These are phyloP conservation scores for Bertia moriformis DNA, from an alignment of 2,329 filamentous ascomycete genomes.

Conservation along the genomic window DNA sequence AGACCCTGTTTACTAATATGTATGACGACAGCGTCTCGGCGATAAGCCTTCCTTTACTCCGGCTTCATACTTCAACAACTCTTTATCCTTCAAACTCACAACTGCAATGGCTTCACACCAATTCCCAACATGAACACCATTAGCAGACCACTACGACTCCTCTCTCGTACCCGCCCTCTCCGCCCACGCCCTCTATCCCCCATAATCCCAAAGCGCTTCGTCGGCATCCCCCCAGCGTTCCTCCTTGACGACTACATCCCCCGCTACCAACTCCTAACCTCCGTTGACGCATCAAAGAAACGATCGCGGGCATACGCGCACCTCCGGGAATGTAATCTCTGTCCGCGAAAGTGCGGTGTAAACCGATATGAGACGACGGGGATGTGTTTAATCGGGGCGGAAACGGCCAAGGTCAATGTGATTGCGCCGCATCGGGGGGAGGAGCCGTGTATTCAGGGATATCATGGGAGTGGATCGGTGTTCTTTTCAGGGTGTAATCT, in stretches of 20 bases:
- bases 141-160: background rate
- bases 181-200: background rate
- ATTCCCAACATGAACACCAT: background rate
- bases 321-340: slow-evolving; percentile 66
- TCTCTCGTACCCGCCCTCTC: background rate
- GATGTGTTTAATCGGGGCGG: slow-evolving; percentile 60
- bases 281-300: slow-evolving; percentile 58
- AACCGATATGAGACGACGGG: slow-evolving; percentile 71
- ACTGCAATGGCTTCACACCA: no score
- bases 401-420: slow-evolving; percentile 65
- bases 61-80: no score
- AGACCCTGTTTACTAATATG: no score
- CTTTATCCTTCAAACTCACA: no score
- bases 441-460: slow-evolving; percentile 72
- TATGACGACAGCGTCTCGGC: no score
- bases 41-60: no score
- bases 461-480: slow-evolving; percentile 65
- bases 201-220: slow-evolving; percentile 13
- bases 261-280: slow-evolving; percentile 54
- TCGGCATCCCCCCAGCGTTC: slow-evolving; percentile 51
- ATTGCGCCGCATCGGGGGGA: slow-evolving; percentile 53
- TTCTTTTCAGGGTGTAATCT: slow-evolving; percentile 69
- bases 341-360: slow-evolving; percentile 61
- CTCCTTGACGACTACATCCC: slow-evolving; percentile 61
- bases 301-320: slow-evolving; percentile 61